Conservation (phyloP, 768 basidiomycete genomes). For the Tricholoma bakamatsutake region DNA sequence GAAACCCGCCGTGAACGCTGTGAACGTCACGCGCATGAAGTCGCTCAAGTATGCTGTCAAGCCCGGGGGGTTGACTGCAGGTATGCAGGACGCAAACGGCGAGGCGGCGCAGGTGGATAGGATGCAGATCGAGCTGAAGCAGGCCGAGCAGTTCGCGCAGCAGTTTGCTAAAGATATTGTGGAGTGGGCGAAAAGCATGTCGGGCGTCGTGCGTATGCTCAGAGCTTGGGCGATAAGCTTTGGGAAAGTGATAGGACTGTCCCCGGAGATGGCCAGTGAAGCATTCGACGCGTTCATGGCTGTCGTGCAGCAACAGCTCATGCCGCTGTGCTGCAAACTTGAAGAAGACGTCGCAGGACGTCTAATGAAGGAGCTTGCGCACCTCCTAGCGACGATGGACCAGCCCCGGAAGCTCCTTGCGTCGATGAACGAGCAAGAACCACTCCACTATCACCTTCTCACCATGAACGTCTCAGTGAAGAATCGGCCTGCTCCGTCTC, state of each 20-base stretch:
- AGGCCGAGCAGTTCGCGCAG: constrained; percentile 51
- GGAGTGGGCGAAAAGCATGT: constrained; percentile 56
- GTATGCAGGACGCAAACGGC: constrained; percentile 21
- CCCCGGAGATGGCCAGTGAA: constrained; percentile 41
- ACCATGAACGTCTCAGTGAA: constrained; percentile 57
- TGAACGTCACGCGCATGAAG: constrained; percentile 58
- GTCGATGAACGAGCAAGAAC: constrained; percentile 69
- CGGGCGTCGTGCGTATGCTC: constrained; percentile 42
- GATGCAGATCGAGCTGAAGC: constrained; percentile 52
- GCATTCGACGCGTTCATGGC: constrained; percentile 68
- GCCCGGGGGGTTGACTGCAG: not conserved
- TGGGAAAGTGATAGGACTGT: constrained; percentile 60
- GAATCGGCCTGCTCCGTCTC: constrained; percentile 58
- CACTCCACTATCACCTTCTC: constrained; percentile 64
- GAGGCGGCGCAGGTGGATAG: constrained; percentile 49
- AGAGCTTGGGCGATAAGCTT: constrained; percentile 62
- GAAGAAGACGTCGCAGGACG: constrained; percentile 47
- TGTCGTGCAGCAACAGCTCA: constrained; percentile 49
- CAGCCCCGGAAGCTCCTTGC: constrained; percentile 61
- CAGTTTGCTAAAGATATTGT: constrained; percentile 56
- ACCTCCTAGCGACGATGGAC: constrained; percentile 52
- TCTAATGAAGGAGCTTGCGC: constrained; percentile 52
- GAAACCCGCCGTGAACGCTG: constrained; percentile 36
- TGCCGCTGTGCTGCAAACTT: constrained; percentile 46
- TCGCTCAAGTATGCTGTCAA: constrained; percentile 32